A percentile compares a stretch with the other conserved stretches of the same genome.
Conservation (phyloP, 805 yeast genomes). For the Teunomyces cretensis region DNA sequence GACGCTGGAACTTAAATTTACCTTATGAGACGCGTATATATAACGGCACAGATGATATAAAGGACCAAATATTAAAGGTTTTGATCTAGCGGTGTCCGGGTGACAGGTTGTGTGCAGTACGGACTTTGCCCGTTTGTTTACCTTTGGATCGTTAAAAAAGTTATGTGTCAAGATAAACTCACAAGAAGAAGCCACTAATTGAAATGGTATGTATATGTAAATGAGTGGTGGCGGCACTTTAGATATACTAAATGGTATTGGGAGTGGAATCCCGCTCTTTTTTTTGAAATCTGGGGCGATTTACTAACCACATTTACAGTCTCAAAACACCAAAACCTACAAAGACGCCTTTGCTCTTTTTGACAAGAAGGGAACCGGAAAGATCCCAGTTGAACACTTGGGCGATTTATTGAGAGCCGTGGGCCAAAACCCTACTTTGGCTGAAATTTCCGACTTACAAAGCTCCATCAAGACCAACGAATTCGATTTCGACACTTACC, state of each 20-base stretch:
- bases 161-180: slow-evolving; percentile 2
- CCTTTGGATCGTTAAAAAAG: slow-evolving; percentile 4
- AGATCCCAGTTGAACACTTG: slow-evolving; percentile 76
- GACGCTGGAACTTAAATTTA: neutral
- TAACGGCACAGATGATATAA: neutral
- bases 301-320: slow-evolving; percentile 25
- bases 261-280: too few species aligned
- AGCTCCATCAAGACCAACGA: slow-evolving; percentile 42
- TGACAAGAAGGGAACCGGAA: slow-evolving; percentile 94
- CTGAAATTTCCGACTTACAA: slow-evolving; percentile 65
- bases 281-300: neutral
- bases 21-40: neutral
- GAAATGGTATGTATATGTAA: slow-evolving; percentile 1
- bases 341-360: slow-evolving; percentile 96
- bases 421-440: slow-evolving; percentile 96
- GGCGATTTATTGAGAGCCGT: slow-evolving; percentile 96
- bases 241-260: neutral
- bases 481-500: slow-evolving; percentile 75
- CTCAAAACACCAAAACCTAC: slow-evolving; percentile 48
- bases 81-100: slow-evolving; percentile 1
- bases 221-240: neutral
- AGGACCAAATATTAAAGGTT: neutral
- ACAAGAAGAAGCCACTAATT: neutral
- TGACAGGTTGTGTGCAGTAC: neutral
- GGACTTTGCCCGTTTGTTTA: neutral